Conservation (phyloP, 371 early-diverging fungal genomes). For the Actinomucor elegans region DNA sequence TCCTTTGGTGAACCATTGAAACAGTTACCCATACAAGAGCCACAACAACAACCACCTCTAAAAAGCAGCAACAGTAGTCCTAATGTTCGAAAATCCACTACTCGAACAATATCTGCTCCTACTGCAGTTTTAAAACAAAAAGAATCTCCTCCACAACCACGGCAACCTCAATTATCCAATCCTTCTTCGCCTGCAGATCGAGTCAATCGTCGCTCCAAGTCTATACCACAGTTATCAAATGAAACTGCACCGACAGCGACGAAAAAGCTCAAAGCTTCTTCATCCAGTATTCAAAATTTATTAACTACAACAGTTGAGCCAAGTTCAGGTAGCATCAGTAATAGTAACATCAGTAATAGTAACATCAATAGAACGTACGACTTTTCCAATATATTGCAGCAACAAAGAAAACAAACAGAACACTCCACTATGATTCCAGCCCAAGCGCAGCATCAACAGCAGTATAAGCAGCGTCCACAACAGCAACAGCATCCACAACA, state of each 20-base stretch:
- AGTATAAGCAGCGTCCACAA: not conserved
- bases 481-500: conserved; percentile 10
- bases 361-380: conserved; percentile 1
- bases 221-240: conserved; percentile 19
- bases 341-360: not conserved
- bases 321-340: not conserved
- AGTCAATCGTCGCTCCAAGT: conserved; percentile 7
- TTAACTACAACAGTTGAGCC: conserved; percentile 18
- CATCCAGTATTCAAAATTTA: conserved; percentile 13
- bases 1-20: too few species aligned
- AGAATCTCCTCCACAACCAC: not conserved
- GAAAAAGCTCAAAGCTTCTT: conserved; percentile 8
- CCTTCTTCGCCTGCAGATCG: not conserved
- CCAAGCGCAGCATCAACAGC: not conserved
- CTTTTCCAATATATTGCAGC: conserved; percentile 6
- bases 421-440: too few species aligned
- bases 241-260: not conserved
- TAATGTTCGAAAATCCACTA: not conserved
- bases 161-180: not conserved
- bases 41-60: too few species aligned
- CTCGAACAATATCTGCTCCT: conserved; percentile 1
- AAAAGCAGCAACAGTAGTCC: not conserved
- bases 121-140: not conserved
- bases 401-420: not conserved
- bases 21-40: too few species aligned